Evolutionary conservation across 2,329 filamentous ascomycete species (phyloP).

Genomic region (Purpureocillium takamizusanense): DNA sequence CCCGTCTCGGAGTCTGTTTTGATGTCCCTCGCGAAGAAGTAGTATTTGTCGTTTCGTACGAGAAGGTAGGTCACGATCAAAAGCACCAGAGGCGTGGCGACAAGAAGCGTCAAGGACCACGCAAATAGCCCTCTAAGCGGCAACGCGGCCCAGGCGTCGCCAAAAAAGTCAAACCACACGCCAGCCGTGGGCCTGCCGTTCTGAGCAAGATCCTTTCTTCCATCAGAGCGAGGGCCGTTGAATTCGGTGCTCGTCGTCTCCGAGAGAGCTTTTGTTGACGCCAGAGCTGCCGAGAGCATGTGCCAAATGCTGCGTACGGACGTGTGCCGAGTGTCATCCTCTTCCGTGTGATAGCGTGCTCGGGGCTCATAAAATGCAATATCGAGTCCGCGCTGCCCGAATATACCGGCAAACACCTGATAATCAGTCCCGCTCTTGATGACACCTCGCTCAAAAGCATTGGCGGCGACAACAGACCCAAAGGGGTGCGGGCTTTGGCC

Average conservation of each 20-base stretch:
- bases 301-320: constrained; percentile 72
- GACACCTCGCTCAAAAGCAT: constrained; percentile 72
- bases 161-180: constrained; percentile 94
- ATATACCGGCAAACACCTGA: constrained; percentile 65
- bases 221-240: constrained; percentile 45
- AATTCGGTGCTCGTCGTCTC: constrained; percentile 60
- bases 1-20: constrained; percentile 48
- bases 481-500: constrained; percentile 65
- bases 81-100: constrained; percentile 68
- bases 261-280: constrained; percentile 64
- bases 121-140: constrained; percentile 77
- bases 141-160: constrained; percentile 69
- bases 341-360: constrained; percentile 79
- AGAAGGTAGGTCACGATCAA: constrained; percentile 61
- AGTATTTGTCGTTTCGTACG: constrained; percentile 69
- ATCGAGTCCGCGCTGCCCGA: constrained; percentile 81
- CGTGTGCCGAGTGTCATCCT: constrained; percentile 78
- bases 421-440: constrained; percentile 88
- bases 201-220: constrained; percentile 50
- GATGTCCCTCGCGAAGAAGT: constrained; percentile 63
- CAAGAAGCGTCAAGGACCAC: constrained; percentile 73
- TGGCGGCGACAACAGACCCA: constrained; percentile 70
- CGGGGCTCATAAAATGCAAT: constrained; percentile 85
- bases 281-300: constrained; percentile 80
- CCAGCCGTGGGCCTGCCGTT: constrained; percentile 59